A percentile compares a stretch with the other conserved stretches of the same genome.
These are phyloP conservation scores for Rhizopus arrhizus DNA, from an alignment of 371 early-diverging fungal species.

Conservation along the genomic window DNA sequence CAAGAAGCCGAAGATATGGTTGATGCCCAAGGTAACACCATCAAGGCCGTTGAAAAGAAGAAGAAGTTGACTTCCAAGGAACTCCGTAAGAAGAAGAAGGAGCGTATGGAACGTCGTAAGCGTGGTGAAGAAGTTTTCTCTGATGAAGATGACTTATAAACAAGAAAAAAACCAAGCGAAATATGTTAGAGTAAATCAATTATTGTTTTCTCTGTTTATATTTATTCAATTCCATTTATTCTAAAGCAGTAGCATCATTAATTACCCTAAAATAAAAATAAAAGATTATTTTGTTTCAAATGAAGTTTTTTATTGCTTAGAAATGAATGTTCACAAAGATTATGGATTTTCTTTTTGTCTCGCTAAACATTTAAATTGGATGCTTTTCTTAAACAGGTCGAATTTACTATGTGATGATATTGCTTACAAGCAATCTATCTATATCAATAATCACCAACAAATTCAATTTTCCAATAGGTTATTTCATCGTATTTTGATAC, in stretches of 20 bases:
- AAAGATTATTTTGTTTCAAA: background rate
- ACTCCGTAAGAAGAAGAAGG: slow-evolving; percentile 62
- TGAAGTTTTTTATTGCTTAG: too few species aligned
- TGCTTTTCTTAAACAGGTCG: too few species aligned
- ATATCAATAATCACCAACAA: too few species aligned
- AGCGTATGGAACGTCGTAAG: slow-evolving; percentile 58
- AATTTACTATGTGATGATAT: too few species aligned
- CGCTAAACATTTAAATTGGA: too few species aligned
- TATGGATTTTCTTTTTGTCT: too few species aligned
- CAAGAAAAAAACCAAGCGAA: background rate
- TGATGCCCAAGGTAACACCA: slow-evolving; percentile 55
- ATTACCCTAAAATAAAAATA: background rate
- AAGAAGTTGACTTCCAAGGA: slow-evolving; percentile 52
- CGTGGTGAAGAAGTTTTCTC: slow-evolving; percentile 59
- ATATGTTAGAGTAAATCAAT: background rate
- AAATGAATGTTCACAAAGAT: too few species aligned
- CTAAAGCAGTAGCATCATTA: background rate
- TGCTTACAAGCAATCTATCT: too few species aligned
- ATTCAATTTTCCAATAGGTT: too few species aligned
- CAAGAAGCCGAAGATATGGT: slow-evolving; percentile 45
- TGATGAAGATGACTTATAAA: slow-evolving; percentile 53
- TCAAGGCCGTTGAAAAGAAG: slow-evolving; percentile 54
- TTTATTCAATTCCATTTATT: background rate
- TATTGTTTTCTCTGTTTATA: background rate
- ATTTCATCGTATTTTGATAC: too few species aligned